These are phyloP conservation scores for Graphiopsis chlorocephala DNA, from an alignment of 2,329 filamentous ascomycete genomes.

Conservation along the genomic window DNA sequence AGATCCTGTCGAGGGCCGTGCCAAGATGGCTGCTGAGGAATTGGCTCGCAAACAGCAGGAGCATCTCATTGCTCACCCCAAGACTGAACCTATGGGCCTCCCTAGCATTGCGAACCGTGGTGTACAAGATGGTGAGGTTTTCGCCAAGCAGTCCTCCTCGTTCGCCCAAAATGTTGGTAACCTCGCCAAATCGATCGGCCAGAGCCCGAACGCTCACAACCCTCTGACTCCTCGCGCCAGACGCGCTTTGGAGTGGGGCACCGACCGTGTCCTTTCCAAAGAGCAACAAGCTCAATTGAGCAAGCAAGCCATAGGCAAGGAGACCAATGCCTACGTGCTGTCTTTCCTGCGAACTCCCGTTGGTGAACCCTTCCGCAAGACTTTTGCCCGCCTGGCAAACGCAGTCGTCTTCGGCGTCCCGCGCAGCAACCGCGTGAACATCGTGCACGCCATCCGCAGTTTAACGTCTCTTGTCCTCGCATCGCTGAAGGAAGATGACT, in stretches of 20 bases:
- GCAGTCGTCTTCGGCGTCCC: conserved; percentile 71
- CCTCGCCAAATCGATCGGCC: conserved; percentile 48
- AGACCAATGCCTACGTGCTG: conserved; percentile 44
- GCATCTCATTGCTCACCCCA: conserved; percentile 31
- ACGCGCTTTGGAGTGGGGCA: conserved; percentile 31
- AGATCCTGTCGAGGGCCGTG: conserved; percentile 20
- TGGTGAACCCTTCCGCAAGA: conserved; percentile 68
- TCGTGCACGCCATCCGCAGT: conserved; percentile 67
- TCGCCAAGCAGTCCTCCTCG: conserved; percentile 21
- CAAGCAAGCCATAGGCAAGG: conserved; percentile 47
- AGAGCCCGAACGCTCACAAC: conserved; percentile 40
- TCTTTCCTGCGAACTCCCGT: conserved; percentile 51
- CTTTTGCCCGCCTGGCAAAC: conserved; percentile 63
- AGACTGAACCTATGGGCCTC: conserved; percentile 30
- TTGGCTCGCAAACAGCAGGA: conserved; percentile 21
- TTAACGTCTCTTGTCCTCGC: conserved; percentile 63
- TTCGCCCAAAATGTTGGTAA: conserved; percentile 40
- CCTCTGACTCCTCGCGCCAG: conserved; percentile 38
- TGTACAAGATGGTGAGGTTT: conserved; percentile 27
- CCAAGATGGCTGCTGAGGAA: conserved; percentile 21
- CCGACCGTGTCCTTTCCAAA: conserved; percentile 31
- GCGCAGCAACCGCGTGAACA: conserved; percentile 65
- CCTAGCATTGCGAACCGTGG: conserved; percentile 30
- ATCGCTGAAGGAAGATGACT: conserved; percentile 76
- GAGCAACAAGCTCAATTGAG: conserved; percentile 55